phyloP scores from a whole-genome alignment of 202 grass and related monocot species.

The Digitaria exilis region DNA sequence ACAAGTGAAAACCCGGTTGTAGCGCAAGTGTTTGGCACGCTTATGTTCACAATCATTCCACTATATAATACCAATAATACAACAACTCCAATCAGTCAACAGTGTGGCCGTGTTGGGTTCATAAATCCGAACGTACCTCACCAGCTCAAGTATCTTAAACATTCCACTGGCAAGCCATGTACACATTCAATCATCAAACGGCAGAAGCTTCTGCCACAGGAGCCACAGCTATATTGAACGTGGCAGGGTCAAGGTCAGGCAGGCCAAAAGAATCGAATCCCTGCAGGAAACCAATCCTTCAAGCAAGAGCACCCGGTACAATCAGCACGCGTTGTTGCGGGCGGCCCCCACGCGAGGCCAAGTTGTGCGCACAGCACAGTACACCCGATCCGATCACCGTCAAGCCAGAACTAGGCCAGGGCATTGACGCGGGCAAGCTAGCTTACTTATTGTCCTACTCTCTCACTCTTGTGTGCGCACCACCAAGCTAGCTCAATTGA shows the following conservation, averaged over 20 bases:
- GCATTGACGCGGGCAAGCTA: conserved; percentile 39
- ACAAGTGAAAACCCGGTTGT: conserved; percentile 20
- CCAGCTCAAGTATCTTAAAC: conserved; percentile 28
- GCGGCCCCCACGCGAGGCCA: conserved; percentile 48
- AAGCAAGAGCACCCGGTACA: conserved; percentile 38
- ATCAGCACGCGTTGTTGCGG: conserved; percentile 40
- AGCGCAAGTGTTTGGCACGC: conserved; percentile 24
- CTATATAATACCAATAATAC: conserved; percentile 26
- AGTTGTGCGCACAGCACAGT: conserved; percentile 43
- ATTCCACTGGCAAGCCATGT: conserved; percentile 8
- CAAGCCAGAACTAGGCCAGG: conserved; percentile 57
- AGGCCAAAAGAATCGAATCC: conserved; percentile 36
- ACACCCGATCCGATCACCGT: conserved; percentile 62
- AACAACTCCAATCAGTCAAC: conserved; percentile 11
- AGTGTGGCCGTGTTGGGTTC: background rate
- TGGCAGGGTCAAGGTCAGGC: background rate
- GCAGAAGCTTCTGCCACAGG: conserved; percentile 26
- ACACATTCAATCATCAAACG: conserved; percentile 29
- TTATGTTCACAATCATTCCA: conserved; percentile 27
- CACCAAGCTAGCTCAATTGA: conserved; percentile 53
- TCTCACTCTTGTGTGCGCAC: conserved; percentile 27
- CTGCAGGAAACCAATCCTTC: conserved; percentile 25
- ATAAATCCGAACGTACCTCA: conserved; percentile 34
- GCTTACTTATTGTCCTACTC: conserved; percentile 34
- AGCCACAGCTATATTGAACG: conserved; percentile 25